These are phyloP conservation scores for Orobanche coerulescens DNA, from an alignment of 257 asterid genomes.

Conservation along the genomic window DNA sequence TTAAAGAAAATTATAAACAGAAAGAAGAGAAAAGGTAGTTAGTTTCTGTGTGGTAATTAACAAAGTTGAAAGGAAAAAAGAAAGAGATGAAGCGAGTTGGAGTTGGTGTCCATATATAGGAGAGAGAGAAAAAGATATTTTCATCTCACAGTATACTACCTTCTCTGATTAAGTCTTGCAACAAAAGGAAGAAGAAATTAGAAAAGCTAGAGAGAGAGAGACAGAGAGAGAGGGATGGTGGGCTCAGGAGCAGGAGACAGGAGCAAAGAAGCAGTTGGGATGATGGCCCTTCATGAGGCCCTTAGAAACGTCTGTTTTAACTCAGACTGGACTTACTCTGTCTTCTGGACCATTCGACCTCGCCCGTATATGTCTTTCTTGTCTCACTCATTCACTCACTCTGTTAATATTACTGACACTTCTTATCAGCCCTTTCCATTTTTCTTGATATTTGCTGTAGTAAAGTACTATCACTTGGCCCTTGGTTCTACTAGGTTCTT, in stretches of 20 bases:
- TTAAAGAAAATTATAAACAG: too few relatives aligned
- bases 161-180: constrained; percentile 17
- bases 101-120: too few relatives aligned
- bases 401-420: not conserved
- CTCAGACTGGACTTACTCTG: constrained; percentile 99
- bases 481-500: not conserved
- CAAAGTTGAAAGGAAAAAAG: constrained; percentile 10
- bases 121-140: not conserved
- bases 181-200: too few relatives aligned
- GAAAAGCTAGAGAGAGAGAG: constrained; percentile 21
- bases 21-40: not conserved
- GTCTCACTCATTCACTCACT: not conserved
- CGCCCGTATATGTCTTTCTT: constrained; percentile 60
- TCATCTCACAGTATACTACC: constrained; percentile 19
- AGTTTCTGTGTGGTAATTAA: constrained; percentile 12
- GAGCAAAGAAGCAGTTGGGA: constrained; percentile 99
- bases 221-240: constrained; percentile 58
- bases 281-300: constrained; percentile 99
- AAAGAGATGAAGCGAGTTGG: not conserved
- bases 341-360: constrained; percentile 99
- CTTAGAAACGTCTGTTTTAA: constrained; percentile 89
- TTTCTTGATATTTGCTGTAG: constrained; percentile 15
- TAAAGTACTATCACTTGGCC: not conserved
- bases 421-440: too few relatives aligned
- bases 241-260: constrained; percentile 97